A percentile compares a stretch with the other conserved stretches of the same genome.
Conservation (phyloP, 345 rosid genomes). For the Firmiana major region DNA sequence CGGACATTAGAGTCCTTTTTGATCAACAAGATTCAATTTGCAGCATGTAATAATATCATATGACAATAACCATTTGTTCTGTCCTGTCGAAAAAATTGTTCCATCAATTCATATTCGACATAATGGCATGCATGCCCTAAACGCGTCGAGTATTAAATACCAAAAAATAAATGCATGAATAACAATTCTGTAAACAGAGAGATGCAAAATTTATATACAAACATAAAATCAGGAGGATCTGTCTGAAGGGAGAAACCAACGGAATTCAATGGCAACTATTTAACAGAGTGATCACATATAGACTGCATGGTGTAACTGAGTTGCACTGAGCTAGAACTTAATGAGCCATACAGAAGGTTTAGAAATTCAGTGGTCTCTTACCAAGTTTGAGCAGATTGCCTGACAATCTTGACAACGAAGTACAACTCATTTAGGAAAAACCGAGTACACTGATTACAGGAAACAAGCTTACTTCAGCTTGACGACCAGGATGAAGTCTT, state of each 20-base stretch:
- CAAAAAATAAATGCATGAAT: neutral
- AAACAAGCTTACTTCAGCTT: conserved; percentile 24
- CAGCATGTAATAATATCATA: neutral
- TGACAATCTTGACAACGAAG: neutral
- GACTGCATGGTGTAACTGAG: neutral
- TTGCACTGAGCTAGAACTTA: neutral
- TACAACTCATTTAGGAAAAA: neutral
- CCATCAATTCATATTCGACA: neutral
- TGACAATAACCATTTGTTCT: neutral
- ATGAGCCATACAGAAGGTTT: neutral
- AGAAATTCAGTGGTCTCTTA: neutral
- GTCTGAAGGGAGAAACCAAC: neutral
- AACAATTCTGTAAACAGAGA: neutral
- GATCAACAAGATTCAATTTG: neutral
- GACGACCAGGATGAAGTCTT: too few species aligned
- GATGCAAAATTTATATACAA: neutral
- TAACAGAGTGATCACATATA: neutral
- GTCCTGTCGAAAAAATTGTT: neutral
- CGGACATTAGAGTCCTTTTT: too few species aligned
- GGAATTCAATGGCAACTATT: neutral
- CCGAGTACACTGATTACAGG: neutral
- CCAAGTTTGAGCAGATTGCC: conserved; percentile 1
- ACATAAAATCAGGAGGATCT: neutral
- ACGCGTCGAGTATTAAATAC: neutral
- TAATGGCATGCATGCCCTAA: neutral